Evolutionary conservation across 108 stramenopile genomes (phyloP).

Genomic region (Fragilaria crotonensis): DNA sequence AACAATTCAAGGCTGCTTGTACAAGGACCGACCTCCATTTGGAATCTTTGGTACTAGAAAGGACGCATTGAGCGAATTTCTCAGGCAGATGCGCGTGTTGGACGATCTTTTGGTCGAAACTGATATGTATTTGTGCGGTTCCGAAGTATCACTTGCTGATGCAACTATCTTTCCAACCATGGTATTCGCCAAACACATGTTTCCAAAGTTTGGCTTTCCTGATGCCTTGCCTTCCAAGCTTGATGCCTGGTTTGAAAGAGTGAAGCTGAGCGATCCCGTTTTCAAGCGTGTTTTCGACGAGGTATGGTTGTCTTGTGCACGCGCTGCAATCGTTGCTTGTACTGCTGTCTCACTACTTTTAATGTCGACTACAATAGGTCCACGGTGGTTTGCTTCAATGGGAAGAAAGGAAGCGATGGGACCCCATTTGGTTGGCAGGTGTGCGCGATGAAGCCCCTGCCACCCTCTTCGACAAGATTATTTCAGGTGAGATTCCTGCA

Average conservation of each 20-base stretch:
- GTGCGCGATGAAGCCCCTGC: constrained; percentile 59
- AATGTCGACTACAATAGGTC: constrained; percentile 14
- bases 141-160: constrained; percentile 88
- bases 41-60: constrained; percentile 70
- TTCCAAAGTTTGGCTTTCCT: constrained; percentile 81
- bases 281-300: constrained; percentile 74
- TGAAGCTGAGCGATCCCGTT: constrained; percentile 48
- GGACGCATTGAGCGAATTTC: constrained; percentile 71
- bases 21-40: constrained; percentile 79
- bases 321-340: neutral
- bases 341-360: constrained; percentile 19
- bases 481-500: constrained; percentile 87
- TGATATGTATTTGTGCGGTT: constrained; percentile 74
- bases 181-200: constrained; percentile 81
- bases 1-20: constrained; percentile 88
- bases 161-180: constrained; percentile 85
- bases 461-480: constrained; percentile 96
- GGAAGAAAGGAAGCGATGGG: constrained; percentile 75
- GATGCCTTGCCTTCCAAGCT: constrained; percentile 49
- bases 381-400: constrained; percentile 29
- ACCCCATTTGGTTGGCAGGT: constrained; percentile 72
- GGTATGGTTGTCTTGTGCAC: constrained; percentile 24
- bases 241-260: constrained; percentile 44
- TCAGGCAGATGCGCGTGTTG: constrained; percentile 64
- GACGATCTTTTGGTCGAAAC: constrained; percentile 50